Percentiles rank a stretch among this genome's conserved stretches.
phyloP scores from a whole-genome alignment of 2,329 filamentous ascomycete genomes.

The Trichoderma arundinaceum region DNA sequence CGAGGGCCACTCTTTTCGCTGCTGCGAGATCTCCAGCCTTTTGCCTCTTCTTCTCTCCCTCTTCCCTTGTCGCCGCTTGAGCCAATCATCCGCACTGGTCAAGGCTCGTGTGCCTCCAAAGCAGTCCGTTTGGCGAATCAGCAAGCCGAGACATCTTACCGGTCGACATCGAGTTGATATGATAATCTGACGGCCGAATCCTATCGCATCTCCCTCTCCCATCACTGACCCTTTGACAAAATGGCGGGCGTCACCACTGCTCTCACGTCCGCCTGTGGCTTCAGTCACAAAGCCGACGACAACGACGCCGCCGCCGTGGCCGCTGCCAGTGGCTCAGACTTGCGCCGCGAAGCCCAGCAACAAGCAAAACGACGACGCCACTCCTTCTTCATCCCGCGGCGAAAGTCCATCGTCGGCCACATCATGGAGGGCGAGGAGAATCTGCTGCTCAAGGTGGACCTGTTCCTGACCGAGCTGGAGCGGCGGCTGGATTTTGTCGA shows the following conservation, averaged over 20 bases:
- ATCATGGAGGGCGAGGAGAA: constrained; percentile 68
- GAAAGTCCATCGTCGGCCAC: constrained; percentile 64
- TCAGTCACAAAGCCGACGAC: constrained; percentile 39
- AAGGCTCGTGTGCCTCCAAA: constrained; percentile 10
- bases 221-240: constrained; percentile 33
- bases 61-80: not conserved
- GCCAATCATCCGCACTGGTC: constrained; percentile 23
- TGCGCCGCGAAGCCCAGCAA: constrained; percentile 40
- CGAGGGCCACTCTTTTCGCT: not conserved
- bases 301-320: constrained; percentile 45
- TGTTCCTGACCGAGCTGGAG: constrained; percentile 85
- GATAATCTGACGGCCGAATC: constrained; percentile 1
- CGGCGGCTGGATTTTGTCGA: constrained; percentile 87
- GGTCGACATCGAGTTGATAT: not conserved
- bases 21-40: constrained; percentile 9
- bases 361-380: constrained; percentile 56
- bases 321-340: constrained; percentile 50
- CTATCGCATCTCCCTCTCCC: not conserved
- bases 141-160: not conserved
- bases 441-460: constrained; percentile 70
- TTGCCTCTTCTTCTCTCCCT: not conserved
- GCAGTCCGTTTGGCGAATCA: constrained; percentile 14
- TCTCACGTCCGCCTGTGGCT: constrained; percentile 47
- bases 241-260: constrained; percentile 50
- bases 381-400: constrained; percentile 62